A percentile compares a stretch with the other conserved stretches of the same genome.
Conservation (phyloP, 106 monocot genomes). For the Dendrobium chrysotoxum region DNA sequence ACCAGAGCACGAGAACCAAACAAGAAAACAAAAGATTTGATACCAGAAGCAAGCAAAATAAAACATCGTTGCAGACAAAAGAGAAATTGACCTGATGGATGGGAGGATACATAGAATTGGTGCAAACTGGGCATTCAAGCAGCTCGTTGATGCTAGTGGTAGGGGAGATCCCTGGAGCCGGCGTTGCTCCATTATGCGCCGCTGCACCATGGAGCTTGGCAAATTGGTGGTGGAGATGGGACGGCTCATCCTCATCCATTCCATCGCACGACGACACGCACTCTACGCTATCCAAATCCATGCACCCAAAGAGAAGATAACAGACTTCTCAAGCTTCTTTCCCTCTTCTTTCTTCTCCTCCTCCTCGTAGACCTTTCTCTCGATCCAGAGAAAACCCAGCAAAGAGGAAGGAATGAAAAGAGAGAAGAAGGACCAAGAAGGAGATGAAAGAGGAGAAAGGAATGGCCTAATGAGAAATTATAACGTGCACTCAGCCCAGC, state of each 20-base stretch:
- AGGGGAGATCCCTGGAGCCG: slow-evolving; percentile 26
- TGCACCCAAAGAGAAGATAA: background rate
- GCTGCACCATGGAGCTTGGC: slow-evolving; percentile 25
- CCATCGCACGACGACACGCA: slow-evolving; percentile 54
- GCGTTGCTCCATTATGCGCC: slow-evolving; percentile 11
- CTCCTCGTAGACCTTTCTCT: background rate
- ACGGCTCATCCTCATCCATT: slow-evolving; percentile 40
- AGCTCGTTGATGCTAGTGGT: slow-evolving; percentile 62
- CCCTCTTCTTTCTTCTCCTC: background rate
- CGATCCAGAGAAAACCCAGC: background rate
- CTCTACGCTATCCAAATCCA: slow-evolving; percentile 62
- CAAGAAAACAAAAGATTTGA: background rate
- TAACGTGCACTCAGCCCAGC: background rate
- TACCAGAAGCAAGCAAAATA: background rate
- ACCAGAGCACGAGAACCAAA: background rate
- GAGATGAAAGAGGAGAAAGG: background rate
- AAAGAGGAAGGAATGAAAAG: background rate
- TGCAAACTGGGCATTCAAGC: slow-evolving; percentile 78
- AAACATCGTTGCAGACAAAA: background rate
- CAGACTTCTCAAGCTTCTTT: background rate
- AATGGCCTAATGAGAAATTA: background rate
- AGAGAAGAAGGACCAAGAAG: background rate
- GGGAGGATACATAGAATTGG: slow-evolving; percentile 83
- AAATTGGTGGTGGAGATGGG: slow-evolving; percentile 20
- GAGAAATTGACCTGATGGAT: slow-evolving; percentile 57